Percentiles rank a stretch among this genome's conserved stretches.
These are phyloP conservation scores for Colletotrichum truncatum DNA, from an alignment of 2,329 filamentous ascomycete species.

Conservation along the genomic window DNA sequence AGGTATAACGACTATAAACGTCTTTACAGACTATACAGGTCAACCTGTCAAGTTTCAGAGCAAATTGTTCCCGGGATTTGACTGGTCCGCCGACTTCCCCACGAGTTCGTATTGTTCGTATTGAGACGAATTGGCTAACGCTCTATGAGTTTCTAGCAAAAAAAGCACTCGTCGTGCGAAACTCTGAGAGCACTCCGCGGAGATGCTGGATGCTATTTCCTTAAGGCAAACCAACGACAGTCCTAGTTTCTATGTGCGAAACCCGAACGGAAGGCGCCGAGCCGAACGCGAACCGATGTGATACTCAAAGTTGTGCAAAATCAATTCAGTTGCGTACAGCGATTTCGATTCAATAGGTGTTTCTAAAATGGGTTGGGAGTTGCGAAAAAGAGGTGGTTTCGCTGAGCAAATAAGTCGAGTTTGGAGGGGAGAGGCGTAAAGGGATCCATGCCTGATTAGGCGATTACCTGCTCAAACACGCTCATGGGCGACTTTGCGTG, in stretches of 20 bases:
- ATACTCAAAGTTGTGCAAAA: not conserved
- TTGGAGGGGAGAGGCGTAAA: not conserved
- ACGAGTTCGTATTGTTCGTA: conserved; percentile 3
- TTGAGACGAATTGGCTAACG: not conserved
- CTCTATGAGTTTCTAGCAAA: not conserved
- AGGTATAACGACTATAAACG: not conserved
- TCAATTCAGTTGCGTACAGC: not conserved
- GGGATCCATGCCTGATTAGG: conserved; percentile 11
- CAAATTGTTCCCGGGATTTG: not conserved
- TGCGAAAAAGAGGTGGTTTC: not conserved
- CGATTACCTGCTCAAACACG: conserved; percentile 30
- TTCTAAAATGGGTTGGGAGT: not conserved
- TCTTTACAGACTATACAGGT: not conserved
- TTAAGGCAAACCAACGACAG: not conserved
- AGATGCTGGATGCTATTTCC: not conserved
- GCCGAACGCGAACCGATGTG: not conserved
- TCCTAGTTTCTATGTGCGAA: not conserved
- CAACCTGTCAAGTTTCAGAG: not conserved
- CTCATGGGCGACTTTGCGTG: not conserved
- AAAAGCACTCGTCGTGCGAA: not conserved
- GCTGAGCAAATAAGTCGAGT: conserved; percentile 15
- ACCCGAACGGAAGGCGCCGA: not conserved
- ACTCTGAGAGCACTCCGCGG: not conserved
- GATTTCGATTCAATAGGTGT: not conserved
- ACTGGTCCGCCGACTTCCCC: not conserved